Evolutionary conservation across 805 yeast genomes (phyloP).

Genomic region (Pichia scutulata): DNA sequence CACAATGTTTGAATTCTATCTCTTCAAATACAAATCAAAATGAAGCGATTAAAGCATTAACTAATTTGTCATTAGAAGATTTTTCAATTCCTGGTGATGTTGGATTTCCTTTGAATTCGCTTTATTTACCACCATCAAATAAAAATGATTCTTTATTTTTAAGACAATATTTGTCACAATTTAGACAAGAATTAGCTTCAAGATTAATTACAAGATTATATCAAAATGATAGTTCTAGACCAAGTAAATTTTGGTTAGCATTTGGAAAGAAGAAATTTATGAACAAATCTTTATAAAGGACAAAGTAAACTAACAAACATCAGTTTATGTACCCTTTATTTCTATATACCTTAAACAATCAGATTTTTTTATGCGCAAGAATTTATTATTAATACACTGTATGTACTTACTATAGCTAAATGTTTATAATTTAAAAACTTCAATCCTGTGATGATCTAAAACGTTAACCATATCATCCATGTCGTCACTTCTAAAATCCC

Average conservation of each 20-base stretch:
- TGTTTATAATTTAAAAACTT: conserved; percentile 11
- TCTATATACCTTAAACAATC: neutral
- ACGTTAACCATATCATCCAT: conserved; percentile 58
- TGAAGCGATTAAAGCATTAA: conserved; percentile 63
- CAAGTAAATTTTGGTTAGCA: conserved; percentile 93
- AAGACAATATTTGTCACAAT: conserved; percentile 77
- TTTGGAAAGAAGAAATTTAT: conserved; percentile 91
- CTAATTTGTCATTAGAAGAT: conserved; percentile 78
- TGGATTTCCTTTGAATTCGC: conserved; percentile 83
- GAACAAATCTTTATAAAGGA: conserved; percentile 76
- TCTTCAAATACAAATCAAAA: conserved; percentile 38
- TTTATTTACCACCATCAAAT: conserved; percentile 66
- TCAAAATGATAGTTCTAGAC: conserved; percentile 46
- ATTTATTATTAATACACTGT: neutral
- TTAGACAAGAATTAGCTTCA: conserved; percentile 87
- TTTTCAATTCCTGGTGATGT: conserved; percentile 93
- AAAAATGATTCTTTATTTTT: conserved; percentile 72
- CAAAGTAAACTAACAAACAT: no score
- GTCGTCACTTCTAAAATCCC: conserved; percentile 64
- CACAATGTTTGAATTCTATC: conserved; percentile 72
- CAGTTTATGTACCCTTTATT: neutral
- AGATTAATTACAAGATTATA: conserved; percentile 73
- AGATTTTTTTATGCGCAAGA: neutral
- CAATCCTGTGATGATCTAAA: conserved; percentile 60
- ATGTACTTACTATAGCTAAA: neutral